A percentile compares a stretch with the other conserved stretches of the same genome.
Evolutionary conservation across 305 asterid genomes (phyloP).

Genomic region (Solanum hybrid): DNA sequence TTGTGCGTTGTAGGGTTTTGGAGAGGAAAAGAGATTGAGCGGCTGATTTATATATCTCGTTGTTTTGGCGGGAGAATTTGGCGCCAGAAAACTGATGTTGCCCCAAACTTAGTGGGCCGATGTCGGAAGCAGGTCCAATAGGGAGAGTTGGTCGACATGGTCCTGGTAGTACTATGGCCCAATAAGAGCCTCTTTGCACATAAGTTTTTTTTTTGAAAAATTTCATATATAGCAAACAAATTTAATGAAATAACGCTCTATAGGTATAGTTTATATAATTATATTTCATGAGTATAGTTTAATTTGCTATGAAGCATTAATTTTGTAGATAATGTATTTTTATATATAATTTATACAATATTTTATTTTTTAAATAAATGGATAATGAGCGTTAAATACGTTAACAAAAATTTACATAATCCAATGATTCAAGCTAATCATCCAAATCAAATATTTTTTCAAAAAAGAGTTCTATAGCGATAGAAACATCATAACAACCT

Average conservation of each 20-base stretch:
- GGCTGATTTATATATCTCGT: constrained; percentile 13
- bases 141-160: background rate
- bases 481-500: background rate
- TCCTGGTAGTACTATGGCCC: background rate
- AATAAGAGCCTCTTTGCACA: background rate
- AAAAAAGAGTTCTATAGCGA: background rate
- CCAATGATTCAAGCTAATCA: background rate
- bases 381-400: background rate
- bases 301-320: no score
- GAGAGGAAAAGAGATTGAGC: background rate
- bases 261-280: no score
- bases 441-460: background rate
- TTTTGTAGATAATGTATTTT: no score
- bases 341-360: no score
- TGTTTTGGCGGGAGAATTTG: constrained; percentile 65
- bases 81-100: constrained; percentile 40
- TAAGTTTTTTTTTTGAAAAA: no score
- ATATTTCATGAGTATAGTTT: background rate
- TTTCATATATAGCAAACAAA: background rate
- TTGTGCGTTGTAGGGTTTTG: background rate
- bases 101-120: background rate
- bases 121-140: background rate
- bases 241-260: background rate
- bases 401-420: no score
- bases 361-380: no score